These are phyloP conservation scores for Periconia digitata DNA, from an alignment of 2,329 filamentous ascomycete genomes.

Conservation along the genomic window DNA sequence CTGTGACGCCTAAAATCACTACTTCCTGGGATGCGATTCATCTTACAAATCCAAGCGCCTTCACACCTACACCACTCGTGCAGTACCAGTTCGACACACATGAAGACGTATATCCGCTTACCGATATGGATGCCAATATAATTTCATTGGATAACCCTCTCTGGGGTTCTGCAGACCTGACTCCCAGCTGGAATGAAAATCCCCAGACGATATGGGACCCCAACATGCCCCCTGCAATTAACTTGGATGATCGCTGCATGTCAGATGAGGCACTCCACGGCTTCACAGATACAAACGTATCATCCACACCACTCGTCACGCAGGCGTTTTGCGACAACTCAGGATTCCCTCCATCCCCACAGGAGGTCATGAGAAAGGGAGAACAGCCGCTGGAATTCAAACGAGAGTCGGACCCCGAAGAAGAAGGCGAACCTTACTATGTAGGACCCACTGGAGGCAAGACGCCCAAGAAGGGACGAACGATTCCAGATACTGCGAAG, in stretches of 20 bases:
- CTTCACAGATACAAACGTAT: slow-evolving; percentile 17
- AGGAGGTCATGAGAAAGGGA: slow-evolving; percentile 23
- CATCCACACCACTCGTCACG: slow-evolving; percentile 16
- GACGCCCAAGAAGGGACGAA: slow-evolving; percentile 22
- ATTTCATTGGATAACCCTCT: too few relatives aligned
- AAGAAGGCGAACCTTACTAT: slow-evolving; percentile 14
- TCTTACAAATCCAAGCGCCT: too few relatives aligned
- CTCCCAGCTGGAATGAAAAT: slow-evolving; percentile 8
- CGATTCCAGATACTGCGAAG: not conserved
- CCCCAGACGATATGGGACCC: slow-evolving; percentile 11
- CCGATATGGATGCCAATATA: too few relatives aligned
- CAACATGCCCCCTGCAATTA: slow-evolving; percentile 7
- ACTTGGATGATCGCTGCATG: slow-evolving; percentile 7
- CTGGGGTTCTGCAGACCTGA: too few relatives aligned
- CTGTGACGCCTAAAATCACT: slow-evolving; percentile 9
- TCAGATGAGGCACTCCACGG: slow-evolving; percentile 21
- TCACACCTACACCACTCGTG: too few relatives aligned
- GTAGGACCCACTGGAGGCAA: slow-evolving; percentile 29
- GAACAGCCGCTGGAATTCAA: slow-evolving; percentile 23
- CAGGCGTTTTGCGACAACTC: slow-evolving; percentile 13
- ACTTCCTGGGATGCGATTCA: too few relatives aligned
- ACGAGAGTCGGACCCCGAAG: slow-evolving; percentile 21
- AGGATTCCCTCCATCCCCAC: slow-evolving; percentile 20
- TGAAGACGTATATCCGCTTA: too few relatives aligned
- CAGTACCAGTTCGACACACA: too few relatives aligned